A percentile compares a stretch with the other conserved stretches of the same genome.
These are phyloP conservation scores for Trichocomaceae sp. DNA, from an alignment of 2,329 filamentous ascomycete species.

Conservation along the genomic window DNA sequence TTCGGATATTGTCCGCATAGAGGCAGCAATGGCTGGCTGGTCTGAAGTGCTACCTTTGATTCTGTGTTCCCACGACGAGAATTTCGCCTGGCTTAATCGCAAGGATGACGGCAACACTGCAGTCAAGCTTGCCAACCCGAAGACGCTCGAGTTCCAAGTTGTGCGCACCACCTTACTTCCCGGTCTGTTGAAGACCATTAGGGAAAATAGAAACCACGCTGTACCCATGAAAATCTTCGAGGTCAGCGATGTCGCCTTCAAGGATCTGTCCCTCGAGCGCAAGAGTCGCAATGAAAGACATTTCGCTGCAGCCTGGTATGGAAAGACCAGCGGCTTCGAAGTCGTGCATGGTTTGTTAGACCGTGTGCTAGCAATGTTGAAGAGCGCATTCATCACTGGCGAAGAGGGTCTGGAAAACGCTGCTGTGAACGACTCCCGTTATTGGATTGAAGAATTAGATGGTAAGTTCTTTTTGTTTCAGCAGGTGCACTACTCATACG, in stretches of 20 bases:
- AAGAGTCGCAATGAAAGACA: conserved; percentile 88
- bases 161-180: conserved; percentile 81
- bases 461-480: conserved; percentile 39
- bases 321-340: conserved; percentile 91
- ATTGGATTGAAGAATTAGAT: conserved; percentile 91
- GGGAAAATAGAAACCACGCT: conserved; percentile 83
- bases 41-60: conserved; percentile 93
- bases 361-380: conserved; percentile 86
- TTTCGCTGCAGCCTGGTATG: conserved; percentile 93
- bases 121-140: conserved; percentile 82
- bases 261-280: conserved; percentile 73
- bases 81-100: conserved; percentile 91
- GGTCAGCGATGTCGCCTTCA: conserved; percentile 84
- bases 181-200: conserved; percentile 84
- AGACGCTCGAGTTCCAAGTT: conserved; percentile 88
- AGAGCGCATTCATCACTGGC: conserved; percentile 68
- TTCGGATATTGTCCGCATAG: conserved; percentile 78
- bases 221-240: conserved; percentile 92
- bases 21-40: conserved; percentile 93
- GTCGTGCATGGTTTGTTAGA: conserved; percentile 91
- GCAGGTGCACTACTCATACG: background rate
- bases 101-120: conserved; percentile 78
- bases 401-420: conserved; percentile 63
- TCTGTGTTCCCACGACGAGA: conserved; percentile 95
- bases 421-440: conserved; percentile 58